Base-by-base conservation (phyloP, 2,329 filamentous ascomycete genomes). In the Teratosphaeriaceae sp. region DNA sequence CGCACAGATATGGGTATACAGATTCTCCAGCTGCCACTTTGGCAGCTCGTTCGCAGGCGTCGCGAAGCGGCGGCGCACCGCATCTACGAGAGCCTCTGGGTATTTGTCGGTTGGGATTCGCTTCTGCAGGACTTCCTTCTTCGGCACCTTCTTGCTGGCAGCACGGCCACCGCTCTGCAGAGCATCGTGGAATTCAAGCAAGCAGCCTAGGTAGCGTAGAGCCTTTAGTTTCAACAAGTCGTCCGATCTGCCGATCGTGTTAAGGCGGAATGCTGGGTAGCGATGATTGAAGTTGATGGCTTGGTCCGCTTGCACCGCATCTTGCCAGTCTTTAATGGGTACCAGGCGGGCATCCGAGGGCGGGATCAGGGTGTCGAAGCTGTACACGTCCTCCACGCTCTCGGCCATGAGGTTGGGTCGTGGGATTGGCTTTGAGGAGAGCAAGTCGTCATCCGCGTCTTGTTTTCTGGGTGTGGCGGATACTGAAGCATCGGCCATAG, bases 321-420 rank as follows among this genome's bases (percentile, higher is more conserved):
- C 78, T 50, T 84, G 74, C 86, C 86, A 92, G 52, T 87, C 81
- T 57, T 79, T 78, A 45, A 89, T 75, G 9, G 80, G 78, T 6
- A 92, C 72, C 11, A 78, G 67, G 40, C 78, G 76, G 61, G 88
- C 74, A 19, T 84, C 76, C 27, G 85, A 80, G 18, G 68, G 65
- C 1, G 84, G 83, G 41, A 92, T 79, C 27, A 92, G 70, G 6
- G 70, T 70, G 22, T 79, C 72, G 13, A 80, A 71, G 3, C 82
- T 72, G 64, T 92, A 92, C 27, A 88, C 85, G 44, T 88, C 82
- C 47, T 82, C 74, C 18, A 85, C 76, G 33, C 78, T 78, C 20
- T 74, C 70, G 2, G 85, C 85, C 3, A 77, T 70, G 22, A 80
- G 66, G 57, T 90, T 86, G 48, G 82, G 76, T 37, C 72, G 74